A percentile compares a stretch with the other conserved stretches of the same genome.
These are phyloP conservation scores for Calocera cornea DNA, from an alignment of 768 basidiomycete species.

Conservation along the genomic window DNA sequence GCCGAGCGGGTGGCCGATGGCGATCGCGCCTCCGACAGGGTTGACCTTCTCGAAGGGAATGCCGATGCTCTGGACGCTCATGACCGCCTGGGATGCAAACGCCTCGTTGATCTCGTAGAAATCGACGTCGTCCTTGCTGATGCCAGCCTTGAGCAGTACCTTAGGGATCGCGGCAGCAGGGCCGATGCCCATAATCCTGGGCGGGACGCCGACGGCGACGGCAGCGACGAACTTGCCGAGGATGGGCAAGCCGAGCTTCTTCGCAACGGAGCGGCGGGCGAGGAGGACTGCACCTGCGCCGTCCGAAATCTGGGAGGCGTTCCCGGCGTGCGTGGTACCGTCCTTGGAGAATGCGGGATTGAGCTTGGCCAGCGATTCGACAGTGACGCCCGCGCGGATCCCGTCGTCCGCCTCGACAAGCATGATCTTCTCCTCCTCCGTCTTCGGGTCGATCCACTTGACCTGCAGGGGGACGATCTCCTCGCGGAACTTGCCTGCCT, in stretches of 20 bases:
- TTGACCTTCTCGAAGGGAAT: slow-evolving; percentile 73
- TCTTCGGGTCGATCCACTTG: slow-evolving; percentile 57
- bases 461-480: slow-evolving; percentile 76
- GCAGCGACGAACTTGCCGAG: slow-evolving; percentile 72
- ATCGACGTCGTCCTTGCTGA: slow-evolving; percentile 60
- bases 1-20: slow-evolving; percentile 78
- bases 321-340: slow-evolving; percentile 69
- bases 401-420: slow-evolving; percentile 75
- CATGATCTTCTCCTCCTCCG: slow-evolving; percentile 50
- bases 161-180: slow-evolving; percentile 79
- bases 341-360: slow-evolving; percentile 73
- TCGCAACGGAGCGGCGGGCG: slow-evolving; percentile 63
- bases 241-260: slow-evolving; percentile 72
- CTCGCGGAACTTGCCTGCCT: slow-evolving; percentile 64
- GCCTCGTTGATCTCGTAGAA: slow-evolving; percentile 91
- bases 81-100: slow-evolving; percentile 61
- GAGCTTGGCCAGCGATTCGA: slow-evolving; percentile 61
- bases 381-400: slow-evolving; percentile 71
- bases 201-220: slow-evolving; percentile 63
- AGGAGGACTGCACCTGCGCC: slow-evolving; percentile 85
- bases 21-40: slow-evolving; percentile 70
- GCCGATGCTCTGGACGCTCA: slow-evolving; percentile 51
- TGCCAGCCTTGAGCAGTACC: slow-evolving; percentile 49
- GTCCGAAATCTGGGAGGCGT: slow-evolving; percentile 82
- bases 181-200: slow-evolving; percentile 82